Conservation (phyloP, 441 rosid genomes). For the Arabidopsis hybrid region DNA sequence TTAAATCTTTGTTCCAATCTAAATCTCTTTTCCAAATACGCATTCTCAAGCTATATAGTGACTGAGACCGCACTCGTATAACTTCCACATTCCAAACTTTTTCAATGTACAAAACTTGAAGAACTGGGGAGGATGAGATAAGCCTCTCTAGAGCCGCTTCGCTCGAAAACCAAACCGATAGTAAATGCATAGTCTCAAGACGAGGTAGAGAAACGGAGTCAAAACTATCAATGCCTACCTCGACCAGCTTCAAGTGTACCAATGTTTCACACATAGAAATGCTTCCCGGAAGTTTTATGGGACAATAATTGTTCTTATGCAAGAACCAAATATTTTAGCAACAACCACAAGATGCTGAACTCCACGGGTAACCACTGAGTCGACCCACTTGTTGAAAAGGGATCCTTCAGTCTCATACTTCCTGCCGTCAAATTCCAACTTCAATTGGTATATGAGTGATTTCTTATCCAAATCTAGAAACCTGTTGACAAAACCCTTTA, state of each 20-base stretch:
- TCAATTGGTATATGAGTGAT: background rate
- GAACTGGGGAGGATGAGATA: background rate
- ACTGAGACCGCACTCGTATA: background rate
- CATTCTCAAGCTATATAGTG: background rate
- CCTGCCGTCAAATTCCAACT: background rate
- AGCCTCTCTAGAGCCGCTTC: background rate
- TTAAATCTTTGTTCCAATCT: too few species aligned
- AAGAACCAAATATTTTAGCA: background rate
- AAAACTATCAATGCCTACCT: background rate
- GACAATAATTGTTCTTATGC: background rate
- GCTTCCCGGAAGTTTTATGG: background rate
- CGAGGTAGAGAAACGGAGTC: background rate
- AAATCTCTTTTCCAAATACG: too few species aligned
- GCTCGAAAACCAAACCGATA: background rate
- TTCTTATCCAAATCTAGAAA: slow-evolving; percentile 1
- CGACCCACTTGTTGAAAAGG: background rate
- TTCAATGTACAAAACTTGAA: background rate
- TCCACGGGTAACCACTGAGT: slow-evolving; percentile 1
- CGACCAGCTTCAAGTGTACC: slow-evolving; percentile 6
- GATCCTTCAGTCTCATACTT: background rate
- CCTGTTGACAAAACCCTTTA: background rate
- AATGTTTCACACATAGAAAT: slow-evolving; percentile 1
- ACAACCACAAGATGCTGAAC: background rate
- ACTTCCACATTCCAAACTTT: background rate
- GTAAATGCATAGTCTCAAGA: background rate